These are phyloP conservation scores for Hanseniaspora jakobsenii DNA, from an alignment of 805 yeast species.

Conservation along the genomic window DNA sequence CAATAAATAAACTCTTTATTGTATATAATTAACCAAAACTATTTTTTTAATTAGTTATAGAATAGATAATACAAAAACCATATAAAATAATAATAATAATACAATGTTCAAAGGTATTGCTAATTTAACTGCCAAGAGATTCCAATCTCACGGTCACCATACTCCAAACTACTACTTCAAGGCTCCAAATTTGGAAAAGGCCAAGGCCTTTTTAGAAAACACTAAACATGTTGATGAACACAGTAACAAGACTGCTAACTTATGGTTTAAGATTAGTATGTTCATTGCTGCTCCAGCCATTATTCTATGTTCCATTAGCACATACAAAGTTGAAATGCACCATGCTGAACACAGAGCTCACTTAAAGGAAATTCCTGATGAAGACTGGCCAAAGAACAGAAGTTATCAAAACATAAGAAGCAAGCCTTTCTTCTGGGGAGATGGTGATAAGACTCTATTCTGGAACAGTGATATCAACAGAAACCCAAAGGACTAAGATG, in stretches of 20 bases:
- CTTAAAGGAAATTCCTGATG: constrained; percentile 56
- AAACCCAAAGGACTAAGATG: constrained; percentile 37
- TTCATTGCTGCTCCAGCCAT: constrained; percentile 77
- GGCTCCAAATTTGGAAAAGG: constrained; percentile 39
- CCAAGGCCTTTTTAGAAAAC: constrained; percentile 53
- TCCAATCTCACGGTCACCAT: constrained; percentile 35
- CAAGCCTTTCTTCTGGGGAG: constrained; percentile 95
- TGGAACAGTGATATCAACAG: constrained; percentile 92
- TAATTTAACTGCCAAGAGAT: constrained; percentile 32
- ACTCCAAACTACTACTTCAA: constrained; percentile 21
- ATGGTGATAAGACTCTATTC: constrained; percentile 93
- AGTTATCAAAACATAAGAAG: constrained; percentile 83
- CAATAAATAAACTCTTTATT: no score
- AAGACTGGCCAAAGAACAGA: constrained; percentile 85
- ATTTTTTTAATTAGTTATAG: no score
- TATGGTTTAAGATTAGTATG: constrained; percentile 79
- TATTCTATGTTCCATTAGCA: constrained; percentile 62
- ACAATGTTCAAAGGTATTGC: constrained; percentile 37
- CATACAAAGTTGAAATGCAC: constrained; percentile 67
- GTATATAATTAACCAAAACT: no score
- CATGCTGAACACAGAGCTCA: constrained; percentile 87
- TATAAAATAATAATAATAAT: no score
- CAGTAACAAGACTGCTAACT: constrained; percentile 58
- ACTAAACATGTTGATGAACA: constrained; percentile 62
- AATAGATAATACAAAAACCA: no score